These are phyloP conservation scores for Fusarium humuli DNA, from an alignment of 2,329 filamentous ascomycete genomes.

Conservation along the genomic window DNA sequence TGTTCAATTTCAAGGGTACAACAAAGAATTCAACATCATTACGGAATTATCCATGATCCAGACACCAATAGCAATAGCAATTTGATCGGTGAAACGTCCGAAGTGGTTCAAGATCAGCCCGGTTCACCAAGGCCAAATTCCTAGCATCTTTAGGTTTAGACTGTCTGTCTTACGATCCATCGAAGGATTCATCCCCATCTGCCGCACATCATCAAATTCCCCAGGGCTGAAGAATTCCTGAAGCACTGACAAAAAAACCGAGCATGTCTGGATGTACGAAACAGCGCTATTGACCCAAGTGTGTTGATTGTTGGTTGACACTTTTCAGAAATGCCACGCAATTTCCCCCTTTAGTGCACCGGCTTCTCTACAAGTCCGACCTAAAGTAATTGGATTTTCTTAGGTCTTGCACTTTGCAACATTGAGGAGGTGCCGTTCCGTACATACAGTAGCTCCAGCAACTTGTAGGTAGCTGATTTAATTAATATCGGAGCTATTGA, in stretches of 20 bases:
- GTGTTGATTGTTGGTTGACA: slow-evolving; percentile 2
- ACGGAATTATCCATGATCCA: slow-evolving; percentile 1
- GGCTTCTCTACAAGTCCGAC: not conserved
- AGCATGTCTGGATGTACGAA: slow-evolving; percentile 2
- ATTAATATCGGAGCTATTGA: slow-evolving; percentile 22
- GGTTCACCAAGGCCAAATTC: slow-evolving; percentile 17
- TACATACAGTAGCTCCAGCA: not conserved
- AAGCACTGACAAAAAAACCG: not conserved
- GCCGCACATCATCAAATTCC: slow-evolving; percentile 10
- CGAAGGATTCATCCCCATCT: slow-evolving; percentile 7
- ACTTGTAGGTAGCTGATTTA: slow-evolving; percentile 2
- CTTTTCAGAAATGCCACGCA: slow-evolving; percentile 23
- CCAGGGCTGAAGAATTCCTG: slow-evolving; percentile 17
- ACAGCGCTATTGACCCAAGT: slow-evolving; percentile 3
- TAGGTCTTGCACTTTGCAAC: slow-evolving; percentile 4
- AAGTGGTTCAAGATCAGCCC: slow-evolving; percentile 9
- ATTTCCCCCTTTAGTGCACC: slow-evolving; percentile 35
- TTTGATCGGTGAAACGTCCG: slow-evolving; percentile 34
- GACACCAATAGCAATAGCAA: slow-evolving; percentile 5
- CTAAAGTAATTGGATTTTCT: slow-evolving; percentile 6
- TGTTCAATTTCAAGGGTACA: not conserved
- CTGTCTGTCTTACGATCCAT: slow-evolving; percentile 3
- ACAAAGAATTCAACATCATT: not conserved
- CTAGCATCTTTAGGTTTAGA: slow-evolving; percentile 1
- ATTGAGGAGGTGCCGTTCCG: slow-evolving; percentile 3